A percentile compares a stretch with the other conserved stretches of the same genome.
Evolutionary conservation across 2,329 filamentous ascomycete species (phyloP).

Genomic region (Pseudogymnoascus sp.): DNA sequence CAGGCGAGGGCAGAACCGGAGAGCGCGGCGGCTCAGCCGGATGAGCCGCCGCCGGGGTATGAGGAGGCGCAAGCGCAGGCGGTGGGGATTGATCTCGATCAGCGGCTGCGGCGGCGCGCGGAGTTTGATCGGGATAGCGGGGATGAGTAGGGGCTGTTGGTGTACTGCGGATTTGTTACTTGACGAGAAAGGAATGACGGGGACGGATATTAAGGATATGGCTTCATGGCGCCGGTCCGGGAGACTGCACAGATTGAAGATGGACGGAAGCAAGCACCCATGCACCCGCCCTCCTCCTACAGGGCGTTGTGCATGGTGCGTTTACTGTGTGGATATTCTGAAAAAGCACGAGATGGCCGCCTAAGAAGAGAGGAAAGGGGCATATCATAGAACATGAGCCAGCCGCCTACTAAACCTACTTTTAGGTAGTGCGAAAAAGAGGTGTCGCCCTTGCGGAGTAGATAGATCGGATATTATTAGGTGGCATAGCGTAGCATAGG

Average conservation of each 20-base stretch:
- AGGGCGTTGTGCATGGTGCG: not conserved
- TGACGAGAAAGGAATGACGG: not conserved
- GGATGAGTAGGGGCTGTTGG: not conserved
- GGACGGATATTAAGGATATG: not conserved
- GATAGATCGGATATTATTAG: not conserved
- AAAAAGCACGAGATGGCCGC: not conserved
- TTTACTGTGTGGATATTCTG: not conserved
- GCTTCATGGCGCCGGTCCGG: not conserved
- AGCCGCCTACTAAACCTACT: not conserved
- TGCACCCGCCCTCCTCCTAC: not conserved
- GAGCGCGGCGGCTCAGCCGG: slow-evolving; percentile 34
- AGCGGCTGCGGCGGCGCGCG: slow-evolving; percentile 65
- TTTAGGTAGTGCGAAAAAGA: not conserved
- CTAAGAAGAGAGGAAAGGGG: not conserved
- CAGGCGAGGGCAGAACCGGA: slow-evolving; percentile 11
- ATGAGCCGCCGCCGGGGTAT: slow-evolving; percentile 83
- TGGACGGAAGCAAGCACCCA: not conserved
- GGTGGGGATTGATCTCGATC: slow-evolving; percentile 48
- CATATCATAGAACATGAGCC: not conserved
- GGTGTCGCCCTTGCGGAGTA: not conserved
- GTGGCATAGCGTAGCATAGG: not conserved
- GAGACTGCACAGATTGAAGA: not conserved
- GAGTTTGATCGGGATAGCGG: slow-evolving; percentile 36
- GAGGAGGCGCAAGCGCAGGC: slow-evolving; percentile 79
- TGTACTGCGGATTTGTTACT: not conserved